Evolutionary conservation across 1,284 basidiomycete species (phyloP), one percentile per base, ranked within the genome.

Genomic region (Moesziomyces aphidis): DNA sequence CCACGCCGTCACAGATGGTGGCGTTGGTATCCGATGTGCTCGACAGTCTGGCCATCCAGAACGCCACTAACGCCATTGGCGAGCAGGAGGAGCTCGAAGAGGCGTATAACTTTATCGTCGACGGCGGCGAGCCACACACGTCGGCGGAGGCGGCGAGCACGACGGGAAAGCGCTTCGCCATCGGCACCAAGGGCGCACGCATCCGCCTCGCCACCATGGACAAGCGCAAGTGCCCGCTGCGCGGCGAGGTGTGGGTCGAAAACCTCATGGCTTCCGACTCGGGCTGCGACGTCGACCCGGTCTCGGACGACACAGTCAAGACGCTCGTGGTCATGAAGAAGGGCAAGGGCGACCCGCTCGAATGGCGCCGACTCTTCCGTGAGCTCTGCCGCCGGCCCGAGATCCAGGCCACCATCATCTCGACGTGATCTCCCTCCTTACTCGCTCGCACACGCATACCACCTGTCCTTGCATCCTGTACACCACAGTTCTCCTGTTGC

Each of bases 331-430:
- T 85, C 23, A 81, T 85, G 80, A 64, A 81, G 50, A 79, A 79
- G 56, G 78, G 79, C 51, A 83, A 83, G 70, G 85, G 85, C 21
- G 81, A 80, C 56, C 85, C 85, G 11, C 68, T 86, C 44, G 85
- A 86, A 62, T 86, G 85, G 85, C 70, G 85, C 46, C 75, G 83
- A 36, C 80, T 86, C 13, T 84, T 83, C 63, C 61, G 81, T 36
- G 70, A 73, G 61, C 31, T 81, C n/a, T 77, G 72, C 55, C 52
- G 61, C 11, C 54, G 64, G 13, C 39, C 61, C 5, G 68, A 68
- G 28, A 67, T 75, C 24, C 60, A 31, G 24, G 43, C 61, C n/a
- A 64, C 68, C 47, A 68, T 75, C 68, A 68, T 72, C 58, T 71
- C 73, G 57, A 75, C 67, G 6, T 75, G 50, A 71, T 21, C 11